Conservation (phyloP, 1,284 basidiomycete genomes). For the Melampsora americana region DNA sequence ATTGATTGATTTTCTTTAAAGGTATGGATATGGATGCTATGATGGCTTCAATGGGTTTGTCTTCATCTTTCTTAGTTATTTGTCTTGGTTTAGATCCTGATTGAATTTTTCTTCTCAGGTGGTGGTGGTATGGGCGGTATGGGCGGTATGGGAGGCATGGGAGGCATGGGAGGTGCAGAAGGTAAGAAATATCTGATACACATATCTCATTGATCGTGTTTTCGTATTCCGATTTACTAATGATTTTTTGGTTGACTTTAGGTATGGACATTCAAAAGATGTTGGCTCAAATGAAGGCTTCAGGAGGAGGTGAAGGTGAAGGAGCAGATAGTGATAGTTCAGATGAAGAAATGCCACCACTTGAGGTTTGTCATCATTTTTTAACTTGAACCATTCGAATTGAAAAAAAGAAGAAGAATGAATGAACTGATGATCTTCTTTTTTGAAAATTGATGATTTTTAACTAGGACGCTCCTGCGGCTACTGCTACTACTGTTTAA, state of each 20-base stretch:
- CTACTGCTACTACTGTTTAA: too few relatives aligned
- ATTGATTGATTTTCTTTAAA: background rate
- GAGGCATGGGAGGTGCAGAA: conserved; percentile 8
- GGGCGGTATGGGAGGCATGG: conserved; percentile 37
- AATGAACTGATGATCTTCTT: too few relatives aligned
- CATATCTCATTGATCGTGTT: background rate
- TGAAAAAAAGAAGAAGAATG: too few relatives aligned
- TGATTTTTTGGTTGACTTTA: background rate
- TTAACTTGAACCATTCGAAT: too few relatives aligned
- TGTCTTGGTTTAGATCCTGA: background rate
- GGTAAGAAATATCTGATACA: background rate
- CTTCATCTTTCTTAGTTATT: conserved; percentile 1
- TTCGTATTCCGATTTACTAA: background rate
- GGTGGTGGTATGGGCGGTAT: conserved; percentile 10
- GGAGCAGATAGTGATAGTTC: conserved; percentile 27
- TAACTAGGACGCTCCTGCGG: too few relatives aligned
- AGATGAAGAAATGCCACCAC: conserved; percentile 30
- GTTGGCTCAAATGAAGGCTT: conserved; percentile 34
- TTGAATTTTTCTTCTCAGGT: background rate
- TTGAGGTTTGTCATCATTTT: conserved; percentile 13
- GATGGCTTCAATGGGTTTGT: conserved; percentile 40
- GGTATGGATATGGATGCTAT: conserved; percentile 42
- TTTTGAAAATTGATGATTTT: too few relatives aligned
- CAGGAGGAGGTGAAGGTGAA: conserved; percentile 1
- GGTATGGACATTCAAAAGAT: conserved; percentile 37